Evolutionary conservation across 805 yeast species (phyloP), one percentile per base, ranked within the genome.

Genomic region (Spathaspora gorwiae): DNA sequence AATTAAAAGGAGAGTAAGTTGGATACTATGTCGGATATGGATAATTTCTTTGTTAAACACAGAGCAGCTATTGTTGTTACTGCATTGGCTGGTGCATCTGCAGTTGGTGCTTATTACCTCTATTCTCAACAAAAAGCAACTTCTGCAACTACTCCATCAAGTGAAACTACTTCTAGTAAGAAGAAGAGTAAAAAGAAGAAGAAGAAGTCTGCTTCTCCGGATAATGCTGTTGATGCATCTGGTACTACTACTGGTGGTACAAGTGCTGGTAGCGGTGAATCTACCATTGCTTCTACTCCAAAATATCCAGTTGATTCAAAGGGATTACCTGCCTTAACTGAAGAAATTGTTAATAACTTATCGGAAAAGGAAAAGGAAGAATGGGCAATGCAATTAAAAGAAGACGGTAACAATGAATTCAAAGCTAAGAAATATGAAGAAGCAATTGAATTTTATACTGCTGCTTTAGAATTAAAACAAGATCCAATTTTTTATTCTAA

Each of bases 401-500:
- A 84, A 57, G 90, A 86, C 46, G 99, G 99, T 59, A 94, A 94
- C 66, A 75, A 73, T 43, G 79, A 72, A 47, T 94, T 87, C 75
- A 86, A 84, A 65, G 59, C 59, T 47, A 84, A 87, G 67, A 72
- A 84, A 43, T 87, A 75, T 60, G 76, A 80, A 44, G 75, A 76
- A n/a, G 98, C 98, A 37, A 79, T 90, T 57, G 80, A 78, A 38
- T 84, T 76, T 65, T 94, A 94, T 72, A 65, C 87, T 37, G 80
- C 78, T 46, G 98, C 99, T 9, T 73, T 94, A 54, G 62, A 73
- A 44, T 74, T 88, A 60, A 84, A 84, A 61, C 67, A 75, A 54
- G 97, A 94, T 66, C 90, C 97, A 5, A 86, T 90, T 32, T 94
- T 79, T 70, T 92, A 84, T 71, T 89, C 97, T 50, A 94, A 94